Base-by-base conservation (phyloP, 2,329 filamentous ascomycete genomes). In the Aplosporella prunicola region DNA sequence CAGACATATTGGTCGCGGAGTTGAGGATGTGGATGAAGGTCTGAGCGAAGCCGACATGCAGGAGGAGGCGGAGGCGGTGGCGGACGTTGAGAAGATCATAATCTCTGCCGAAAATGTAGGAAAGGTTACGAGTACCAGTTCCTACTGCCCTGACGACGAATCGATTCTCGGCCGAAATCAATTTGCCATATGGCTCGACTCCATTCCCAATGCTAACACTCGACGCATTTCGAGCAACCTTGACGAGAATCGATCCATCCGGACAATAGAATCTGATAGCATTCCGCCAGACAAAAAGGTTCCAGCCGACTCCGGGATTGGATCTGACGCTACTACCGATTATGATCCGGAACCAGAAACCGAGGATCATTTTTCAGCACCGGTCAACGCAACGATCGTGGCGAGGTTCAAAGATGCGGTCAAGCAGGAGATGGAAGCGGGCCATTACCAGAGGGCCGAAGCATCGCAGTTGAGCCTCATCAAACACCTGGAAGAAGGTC, bases 301-400 rank as follows among this genome's bases (percentile, higher is more conserved):
- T 29, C 13, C 31, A 15, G 32, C 20, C 14, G 34, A 36, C 20
- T 36, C 34, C 2, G 30, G 37, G 5, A 28, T 28, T 15, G 30
- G 31, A 6, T 34, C 31, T 15, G 30, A 39, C 15, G 13, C 26
- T 6, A 17, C 28, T 15, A 33, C 37, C 5, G 37, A 39, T 18
- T 30, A 25, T 11, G 37, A 34, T 20, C 37, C 37, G 16, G 37
- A 39, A 5, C 37, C 37, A 14, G 17, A 20, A 8, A 22, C 29
- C 11, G 37, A 39, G 9, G 37, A 39, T 9, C 37, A 39, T 28
- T 39, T 39, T 15, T 33, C 37, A 9, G 22, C 32, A 6, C 24
- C 27, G 10, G 30, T 39, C 15, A 25, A 32, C 5, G 24, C 22
- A 10, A n/a, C 18, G 7, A 22, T 39, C 5, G 32, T 39, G 15